These are phyloP conservation scores for Paracoccidioides brasiliensis DNA, from an alignment of 2,329 filamentous ascomycete genomes.

Conservation along the genomic window DNA sequence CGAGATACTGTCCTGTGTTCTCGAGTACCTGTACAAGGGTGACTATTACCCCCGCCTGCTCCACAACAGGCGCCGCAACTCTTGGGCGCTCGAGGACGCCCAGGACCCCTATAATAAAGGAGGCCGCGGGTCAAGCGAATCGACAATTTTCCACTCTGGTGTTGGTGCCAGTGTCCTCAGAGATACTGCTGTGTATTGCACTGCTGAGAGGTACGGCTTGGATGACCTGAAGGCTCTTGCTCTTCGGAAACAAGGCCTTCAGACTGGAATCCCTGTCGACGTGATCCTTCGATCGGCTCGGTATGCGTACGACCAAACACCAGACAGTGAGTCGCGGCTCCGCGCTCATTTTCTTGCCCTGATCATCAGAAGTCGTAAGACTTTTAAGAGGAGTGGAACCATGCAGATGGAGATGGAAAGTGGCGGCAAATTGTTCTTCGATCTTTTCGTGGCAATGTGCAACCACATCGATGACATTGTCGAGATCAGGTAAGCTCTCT, in stretches of 20 bases:
- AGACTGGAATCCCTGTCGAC: slow-evolving; percentile 80
- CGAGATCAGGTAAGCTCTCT: slow-evolving; percentile 57
- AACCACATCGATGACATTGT: slow-evolving; percentile 96
- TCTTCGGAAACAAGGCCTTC: slow-evolving; percentile 86
- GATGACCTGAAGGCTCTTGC: slow-evolving; percentile 84
- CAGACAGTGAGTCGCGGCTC: slow-evolving; percentile 80
- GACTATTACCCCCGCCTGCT: slow-evolving; percentile 87
- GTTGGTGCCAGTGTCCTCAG: slow-evolving; percentile 66
- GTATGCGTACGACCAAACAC: slow-evolving; percentile 91
- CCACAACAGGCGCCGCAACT: slow-evolving; percentile 72
- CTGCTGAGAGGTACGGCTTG: slow-evolving; percentile 78
- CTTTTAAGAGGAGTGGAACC: slow-evolving; percentile 94
- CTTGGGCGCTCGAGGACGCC: slow-evolving; percentile 76
- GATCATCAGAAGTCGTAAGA: slow-evolving; percentile 93
- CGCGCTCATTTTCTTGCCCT: slow-evolving; percentile 94
- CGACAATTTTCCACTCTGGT: slow-evolving; percentile 65
- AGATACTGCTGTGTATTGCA: slow-evolving; percentile 90
- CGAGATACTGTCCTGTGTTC: slow-evolving; percentile 81
- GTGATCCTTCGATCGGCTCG: slow-evolving; percentile 85
- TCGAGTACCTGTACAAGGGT: slow-evolving; percentile 95
- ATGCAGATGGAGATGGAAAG: slow-evolving; percentile 98
- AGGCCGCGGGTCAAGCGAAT: slow-evolving; percentile 52
- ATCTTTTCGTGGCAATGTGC: slow-evolving; percentile 95
- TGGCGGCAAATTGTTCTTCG: slow-evolving; percentile 91
- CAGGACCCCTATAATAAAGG: slow-evolving; percentile 41